phyloP scores from a whole-genome alignment of 306 rosid species.

The Medicago arabica region DNA sequence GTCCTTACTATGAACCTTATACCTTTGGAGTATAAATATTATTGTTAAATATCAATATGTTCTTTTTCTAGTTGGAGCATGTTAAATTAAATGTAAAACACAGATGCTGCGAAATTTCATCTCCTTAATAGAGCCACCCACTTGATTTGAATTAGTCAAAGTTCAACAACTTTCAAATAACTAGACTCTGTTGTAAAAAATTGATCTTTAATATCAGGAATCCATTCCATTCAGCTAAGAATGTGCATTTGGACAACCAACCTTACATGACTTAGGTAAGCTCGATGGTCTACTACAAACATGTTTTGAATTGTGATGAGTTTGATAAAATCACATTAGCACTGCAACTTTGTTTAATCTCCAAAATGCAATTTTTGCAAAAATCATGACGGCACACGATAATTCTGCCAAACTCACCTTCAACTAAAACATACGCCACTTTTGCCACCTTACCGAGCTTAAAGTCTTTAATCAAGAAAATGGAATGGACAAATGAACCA shows the following conservation, averaged over 20 bases:
- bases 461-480: slow-evolving; percentile 21
- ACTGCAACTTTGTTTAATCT: neutral
- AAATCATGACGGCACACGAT: neutral
- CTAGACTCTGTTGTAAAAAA: neutral
- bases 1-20: neutral
- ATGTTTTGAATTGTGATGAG: neutral
- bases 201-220: neutral
- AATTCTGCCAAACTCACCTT: neutral
- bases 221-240: slow-evolving; percentile 12
- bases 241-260: slow-evolving; percentile 36
- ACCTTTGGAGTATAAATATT: neutral
- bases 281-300: too few relatives aligned
- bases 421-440: neutral
- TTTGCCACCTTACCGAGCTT: slow-evolving; percentile 20
- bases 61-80: neutral
- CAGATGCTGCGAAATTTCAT: neutral
- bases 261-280: slow-evolving; percentile 3
- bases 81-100: neutral
- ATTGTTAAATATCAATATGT: neutral
- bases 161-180: neutral
- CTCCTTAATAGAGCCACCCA: neutral
- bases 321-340: neutral
- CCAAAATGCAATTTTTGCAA: neutral
- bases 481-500: slow-evolving; percentile 23
- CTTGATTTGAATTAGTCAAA: neutral